Evolutionary conservation across 2,329 filamentous ascomycete genomes (phyloP).

Genomic region (Pyrenochaeta sp.): DNA sequence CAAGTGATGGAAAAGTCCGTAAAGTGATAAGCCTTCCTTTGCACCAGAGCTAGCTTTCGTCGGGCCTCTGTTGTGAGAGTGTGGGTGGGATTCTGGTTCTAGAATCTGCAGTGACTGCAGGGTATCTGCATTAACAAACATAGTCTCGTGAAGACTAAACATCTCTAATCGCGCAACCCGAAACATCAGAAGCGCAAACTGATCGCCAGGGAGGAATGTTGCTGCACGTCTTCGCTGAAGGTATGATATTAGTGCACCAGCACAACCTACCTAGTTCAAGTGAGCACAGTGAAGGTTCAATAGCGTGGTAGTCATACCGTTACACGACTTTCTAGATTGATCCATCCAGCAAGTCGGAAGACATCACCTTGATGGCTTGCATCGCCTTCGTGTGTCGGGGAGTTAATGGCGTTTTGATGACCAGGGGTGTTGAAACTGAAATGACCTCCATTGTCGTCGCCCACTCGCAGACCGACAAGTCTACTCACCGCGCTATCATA

Average conservation of each 20-base stretch:
- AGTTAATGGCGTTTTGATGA: conserved; percentile 51
- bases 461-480: conserved; percentile 66
- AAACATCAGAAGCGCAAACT: conserved; percentile 62
- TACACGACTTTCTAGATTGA: conserved; percentile 76
- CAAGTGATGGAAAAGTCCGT: conserved; percentile 79
- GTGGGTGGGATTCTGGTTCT: conserved; percentile 81
- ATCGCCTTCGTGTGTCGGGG: conserved; percentile 55
- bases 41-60: conserved; percentile 66
- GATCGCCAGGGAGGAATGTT: conserved; percentile 68
- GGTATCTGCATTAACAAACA: conserved; percentile 83
- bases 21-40: conserved; percentile 85
- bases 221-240: conserved; percentile 72
- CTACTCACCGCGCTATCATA: conserved; percentile 72
- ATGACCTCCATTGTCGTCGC: conserved; percentile 55
- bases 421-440: conserved; percentile 69
- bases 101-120: conserved; percentile 85
- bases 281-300: conserved; percentile 6
- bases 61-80: conserved; percentile 77
- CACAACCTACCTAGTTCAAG: conserved; percentile 73
- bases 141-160: conserved; percentile 71
- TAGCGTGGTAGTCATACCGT: conserved; percentile 59
- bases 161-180: conserved; percentile 72
- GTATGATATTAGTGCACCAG: conserved; percentile 84
- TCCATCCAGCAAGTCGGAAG: conserved; percentile 71
- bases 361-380: conserved; percentile 68